phyloP scores from a whole-genome alignment of 106 monocot species.

The Dendrobium huoshanense region DNA sequence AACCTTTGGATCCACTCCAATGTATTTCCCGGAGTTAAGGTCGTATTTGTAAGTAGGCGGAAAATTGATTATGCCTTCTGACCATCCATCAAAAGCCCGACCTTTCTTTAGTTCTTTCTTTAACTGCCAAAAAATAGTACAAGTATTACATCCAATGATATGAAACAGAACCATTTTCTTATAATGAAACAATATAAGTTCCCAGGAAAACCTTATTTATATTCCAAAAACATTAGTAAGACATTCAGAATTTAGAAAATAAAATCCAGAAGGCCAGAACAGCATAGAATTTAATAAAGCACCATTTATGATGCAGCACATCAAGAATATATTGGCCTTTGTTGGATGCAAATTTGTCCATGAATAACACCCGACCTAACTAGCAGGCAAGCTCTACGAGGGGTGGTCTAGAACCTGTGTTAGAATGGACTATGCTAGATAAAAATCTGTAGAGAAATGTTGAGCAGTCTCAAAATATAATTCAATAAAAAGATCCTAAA shows the following conservation, averaged over 20 bases:
- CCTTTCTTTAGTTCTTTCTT: slow-evolving; percentile 69
- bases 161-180: background rate
- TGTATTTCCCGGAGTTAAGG: slow-evolving; percentile 53
- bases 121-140: slow-evolving; percentile 34
- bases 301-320: background rate
- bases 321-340: no score
- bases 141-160: background rate
- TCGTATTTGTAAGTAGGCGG: slow-evolving; percentile 92
- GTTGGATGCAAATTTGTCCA: no score
- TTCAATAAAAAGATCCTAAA: no score
- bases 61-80: slow-evolving; percentile 73
- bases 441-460: no score
- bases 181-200: background rate
- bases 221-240: background rate
- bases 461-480: no score
- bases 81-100: slow-evolving; percentile 83
- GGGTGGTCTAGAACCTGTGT: no score
- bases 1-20: slow-evolving; percentile 46
- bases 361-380: no score
- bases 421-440: no score
- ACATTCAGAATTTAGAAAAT: background rate
- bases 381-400: no score
- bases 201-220: background rate
- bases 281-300: background rate
- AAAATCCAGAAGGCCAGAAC: background rate